phyloP scores from a whole-genome alignment of 2,329 filamentous ascomycete species.

The Ascochyta fabae region DNA sequence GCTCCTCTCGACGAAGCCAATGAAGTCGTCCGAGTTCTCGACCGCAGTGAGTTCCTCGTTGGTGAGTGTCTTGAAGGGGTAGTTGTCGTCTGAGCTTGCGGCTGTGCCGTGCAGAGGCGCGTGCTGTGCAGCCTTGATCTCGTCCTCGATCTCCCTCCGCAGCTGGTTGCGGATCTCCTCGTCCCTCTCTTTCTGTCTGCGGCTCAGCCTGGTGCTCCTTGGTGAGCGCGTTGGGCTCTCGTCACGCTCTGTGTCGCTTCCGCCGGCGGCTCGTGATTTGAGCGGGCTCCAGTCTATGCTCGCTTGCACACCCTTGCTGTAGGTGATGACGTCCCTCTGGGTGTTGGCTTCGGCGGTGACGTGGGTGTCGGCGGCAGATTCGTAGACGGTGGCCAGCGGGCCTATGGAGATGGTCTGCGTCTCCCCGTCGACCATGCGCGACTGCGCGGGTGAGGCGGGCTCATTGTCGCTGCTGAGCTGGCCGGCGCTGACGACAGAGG shows the following conservation, averaged over 20 bases:
- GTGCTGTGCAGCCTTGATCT: slow-evolving; percentile 72
- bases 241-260: slow-evolving; percentile 64
- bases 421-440: slow-evolving; percentile 48
- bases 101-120: slow-evolving; percentile 51
- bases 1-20: slow-evolving; percentile 92
- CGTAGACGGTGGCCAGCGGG: slow-evolving; percentile 77
- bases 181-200: slow-evolving; percentile 80
- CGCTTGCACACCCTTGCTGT: slow-evolving; percentile 97
- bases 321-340: slow-evolving; percentile 80
- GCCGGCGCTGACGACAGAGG: slow-evolving; percentile 82
- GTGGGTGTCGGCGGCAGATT: slow-evolving; percentile 69
- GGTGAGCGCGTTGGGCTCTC: slow-evolving; percentile 63
- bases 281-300: slow-evolving; percentile 72
- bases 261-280: slow-evolving; percentile 60
- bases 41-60: slow-evolving; percentile 88
- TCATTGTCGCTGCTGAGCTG: slow-evolving; percentile 76
- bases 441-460: slow-evolving; percentile 23
- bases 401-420: slow-evolving; percentile 77
- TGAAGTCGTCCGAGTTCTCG: slow-evolving; percentile 88
- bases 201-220: slow-evolving; percentile 74
- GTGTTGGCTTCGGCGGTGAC: slow-evolving; percentile 73
- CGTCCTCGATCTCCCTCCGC: slow-evolving; percentile 89
- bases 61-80: slow-evolving; percentile 79
- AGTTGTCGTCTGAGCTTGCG: slow-evolving; percentile 60
- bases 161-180: slow-evolving; percentile 88